Conservation (phyloP, 768 basidiomycete species). For the Tricholoma hemisulphureum region DNA sequence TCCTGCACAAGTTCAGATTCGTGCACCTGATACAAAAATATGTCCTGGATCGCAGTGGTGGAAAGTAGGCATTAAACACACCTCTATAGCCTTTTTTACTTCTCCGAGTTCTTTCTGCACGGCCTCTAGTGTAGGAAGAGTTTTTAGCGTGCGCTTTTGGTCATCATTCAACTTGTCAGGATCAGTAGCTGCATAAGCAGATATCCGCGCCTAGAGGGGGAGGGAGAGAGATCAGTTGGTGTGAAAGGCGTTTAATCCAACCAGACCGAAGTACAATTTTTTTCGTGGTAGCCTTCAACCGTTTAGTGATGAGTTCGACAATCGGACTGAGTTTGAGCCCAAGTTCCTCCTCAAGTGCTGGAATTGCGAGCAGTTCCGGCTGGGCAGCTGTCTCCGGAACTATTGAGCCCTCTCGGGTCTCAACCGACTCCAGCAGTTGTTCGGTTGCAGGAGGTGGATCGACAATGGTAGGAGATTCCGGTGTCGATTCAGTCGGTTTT, state of each 20-base stretch:
- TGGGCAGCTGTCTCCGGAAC: constrained; percentile 47
- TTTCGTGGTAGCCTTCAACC: constrained; percentile 73
- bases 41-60: not conserved
- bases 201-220: constrained; percentile 61
- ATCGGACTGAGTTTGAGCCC: constrained; percentile 61
- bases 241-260: constrained; percentile 2
- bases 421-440: constrained; percentile 45
- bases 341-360: constrained; percentile 45
- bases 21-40: constrained; percentile 43
- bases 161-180: constrained; percentile 82
- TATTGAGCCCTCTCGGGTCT: constrained; percentile 45
- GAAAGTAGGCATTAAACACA: constrained; percentile 23
- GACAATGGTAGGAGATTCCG: constrained; percentile 46
- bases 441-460: constrained; percentile 50
- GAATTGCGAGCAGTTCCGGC: constrained; percentile 38
- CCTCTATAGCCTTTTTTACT: constrained; percentile 83
- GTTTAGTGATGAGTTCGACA: constrained; percentile 76
- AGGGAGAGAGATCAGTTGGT: constrained; percentile 11
- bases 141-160: constrained; percentile 72
- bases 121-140: constrained; percentile 74
- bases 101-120: constrained; percentile 81
- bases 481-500: constrained; percentile 42
- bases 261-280: constrained; percentile 64
- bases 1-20: constrained; percentile 65
- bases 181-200: constrained; percentile 65